Percentiles rank a stretch among this genome's conserved stretches.
Evolutionary conservation across 164 flowering plant species (phyloP).

Genomic region (Hamamelis virginiana): DNA sequence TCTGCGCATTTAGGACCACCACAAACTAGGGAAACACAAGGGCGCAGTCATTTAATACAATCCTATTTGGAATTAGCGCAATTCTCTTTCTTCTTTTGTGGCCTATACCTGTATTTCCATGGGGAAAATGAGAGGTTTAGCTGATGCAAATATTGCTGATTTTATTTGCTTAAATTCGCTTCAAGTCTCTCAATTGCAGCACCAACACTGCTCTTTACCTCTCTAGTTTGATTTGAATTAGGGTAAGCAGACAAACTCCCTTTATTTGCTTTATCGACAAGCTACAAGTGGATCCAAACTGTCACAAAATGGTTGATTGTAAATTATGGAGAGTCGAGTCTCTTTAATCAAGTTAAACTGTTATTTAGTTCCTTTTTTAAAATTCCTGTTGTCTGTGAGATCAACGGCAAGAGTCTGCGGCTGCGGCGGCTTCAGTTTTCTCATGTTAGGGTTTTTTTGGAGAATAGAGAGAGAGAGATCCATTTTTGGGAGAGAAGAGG

Average conservation of each 20-base stretch:
- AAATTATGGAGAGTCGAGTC: too few species aligned
- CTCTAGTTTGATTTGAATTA: conserved; percentile 24
- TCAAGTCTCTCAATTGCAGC: conserved; percentile 86
- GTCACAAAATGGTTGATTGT: too few species aligned
- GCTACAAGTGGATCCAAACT: conserved; percentile 88
- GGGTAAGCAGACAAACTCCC: conserved; percentile 27
- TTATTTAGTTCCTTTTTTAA: background rate
- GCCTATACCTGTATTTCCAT: background rate
- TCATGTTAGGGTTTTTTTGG: too few species aligned
- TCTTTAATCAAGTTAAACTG: too few species aligned
- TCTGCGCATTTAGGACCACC: background rate
- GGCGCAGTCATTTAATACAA: background rate
- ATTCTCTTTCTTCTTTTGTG: background rate
- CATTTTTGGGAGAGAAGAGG: too few species aligned
- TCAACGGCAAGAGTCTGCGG: too few species aligned
- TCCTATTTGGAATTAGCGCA: background rate
- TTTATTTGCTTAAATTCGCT: conserved; percentile 47
- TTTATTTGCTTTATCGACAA: conserved; percentile 76
- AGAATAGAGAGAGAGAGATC: too few species aligned
- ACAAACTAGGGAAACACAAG: background rate
- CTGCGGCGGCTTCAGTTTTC: too few species aligned
- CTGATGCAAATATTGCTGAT: background rate
- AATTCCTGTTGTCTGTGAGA: too few species aligned
- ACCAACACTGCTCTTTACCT: conserved; percentile 52
- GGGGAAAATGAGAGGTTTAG: background rate